Percentiles rank a stretch among this genome's conserved stretches.
These are phyloP conservation scores for Yarrowia deformans DNA, from an alignment of 805 yeast species.

Conservation along the genomic window DNA sequence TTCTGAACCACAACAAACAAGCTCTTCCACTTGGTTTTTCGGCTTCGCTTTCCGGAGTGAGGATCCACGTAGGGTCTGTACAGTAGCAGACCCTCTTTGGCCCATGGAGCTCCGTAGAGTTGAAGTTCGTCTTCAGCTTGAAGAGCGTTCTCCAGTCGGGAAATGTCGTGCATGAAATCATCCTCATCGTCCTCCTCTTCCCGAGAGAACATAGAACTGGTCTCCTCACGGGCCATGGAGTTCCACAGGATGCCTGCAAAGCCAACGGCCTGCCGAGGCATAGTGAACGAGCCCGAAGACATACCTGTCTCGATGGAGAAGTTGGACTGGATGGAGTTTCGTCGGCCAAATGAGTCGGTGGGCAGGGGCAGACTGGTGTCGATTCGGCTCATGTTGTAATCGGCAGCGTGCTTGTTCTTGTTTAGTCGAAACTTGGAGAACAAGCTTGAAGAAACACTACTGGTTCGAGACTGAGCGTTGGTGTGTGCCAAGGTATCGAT, in stretches of 20 bases:
- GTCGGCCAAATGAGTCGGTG: conserved; percentile 33
- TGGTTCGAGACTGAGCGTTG: conserved; percentile 4
- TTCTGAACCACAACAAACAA: conserved; percentile 72
- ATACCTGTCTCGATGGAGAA: conserved; percentile 52
- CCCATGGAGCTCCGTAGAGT: conserved; percentile 76
- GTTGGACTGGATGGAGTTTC: conserved; percentile 47
- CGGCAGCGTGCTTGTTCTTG: conserved; percentile 14
- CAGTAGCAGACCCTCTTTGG: conserved; percentile 72
- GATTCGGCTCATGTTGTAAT: conserved; percentile 27
- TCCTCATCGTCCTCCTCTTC: conserved; percentile 45
- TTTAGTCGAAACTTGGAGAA: conserved; percentile 26
- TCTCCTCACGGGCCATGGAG: conserved; percentile 47
- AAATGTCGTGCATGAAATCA: conserved; percentile 46
- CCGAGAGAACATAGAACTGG: conserved; percentile 41
- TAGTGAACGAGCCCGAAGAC: conserved; percentile 44
- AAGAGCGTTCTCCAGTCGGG: conserved; percentile 51
- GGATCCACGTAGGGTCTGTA: conserved; percentile 47
- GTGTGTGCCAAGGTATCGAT: conserved; percentile 14
- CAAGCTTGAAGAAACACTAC: conserved; percentile 5
- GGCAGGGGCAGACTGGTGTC: conserved; percentile 25
- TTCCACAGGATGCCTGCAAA: conserved; percentile 48
- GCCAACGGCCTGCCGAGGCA: conserved; percentile 49
- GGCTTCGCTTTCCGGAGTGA: conserved; percentile 45
- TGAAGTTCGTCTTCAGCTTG: conserved; percentile 67
- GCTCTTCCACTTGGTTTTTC: conserved; percentile 55